phyloP scores from a whole-genome alignment of 2,329 filamentous ascomycete genomes.

The Venturia effusa region DNA sequence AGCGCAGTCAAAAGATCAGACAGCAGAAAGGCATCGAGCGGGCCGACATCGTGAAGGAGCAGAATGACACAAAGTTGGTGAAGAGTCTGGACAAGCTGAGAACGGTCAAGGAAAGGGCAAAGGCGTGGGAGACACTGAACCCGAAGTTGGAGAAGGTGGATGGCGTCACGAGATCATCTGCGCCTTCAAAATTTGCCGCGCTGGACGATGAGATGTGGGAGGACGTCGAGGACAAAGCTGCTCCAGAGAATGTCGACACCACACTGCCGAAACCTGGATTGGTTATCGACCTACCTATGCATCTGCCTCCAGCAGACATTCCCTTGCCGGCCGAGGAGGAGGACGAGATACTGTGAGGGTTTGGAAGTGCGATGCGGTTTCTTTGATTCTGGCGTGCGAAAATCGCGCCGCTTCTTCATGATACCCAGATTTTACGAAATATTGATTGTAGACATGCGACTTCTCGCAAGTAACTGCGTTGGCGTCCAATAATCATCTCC shows the following conservation, averaged over 20 bases:
- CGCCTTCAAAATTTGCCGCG: not conserved
- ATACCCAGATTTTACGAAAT: not conserved
- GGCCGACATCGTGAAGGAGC: conserved; percentile 43
- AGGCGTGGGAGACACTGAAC: conserved; percentile 29
- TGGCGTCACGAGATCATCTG: not conserved
- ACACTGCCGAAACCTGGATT: not conserved
- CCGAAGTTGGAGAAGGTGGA: conserved; percentile 13
- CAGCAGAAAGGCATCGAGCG: conserved; percentile 45
- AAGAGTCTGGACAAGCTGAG: conserved; percentile 40
- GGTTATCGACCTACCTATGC: not conserved
- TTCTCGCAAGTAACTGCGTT: not conserved
- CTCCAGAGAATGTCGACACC: not conserved
- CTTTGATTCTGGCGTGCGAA: not conserved
- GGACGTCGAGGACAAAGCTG: conserved; percentile 14
- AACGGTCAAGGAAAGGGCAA: conserved; percentile 36
- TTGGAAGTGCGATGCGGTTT: not conserved
- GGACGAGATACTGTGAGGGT: conserved; percentile 5
- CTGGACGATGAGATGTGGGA: conserved; percentile 15
- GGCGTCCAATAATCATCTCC: not conserved
- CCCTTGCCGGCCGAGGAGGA: conserved; percentile 3
- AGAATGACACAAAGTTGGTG: conserved; percentile 43
- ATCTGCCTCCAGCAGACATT: not conserved
- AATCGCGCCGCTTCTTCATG: not conserved
- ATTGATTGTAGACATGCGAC: not conserved
- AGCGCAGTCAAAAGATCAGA: conserved; percentile 42